Percentiles rank a stretch among this genome's conserved stretches.
phyloP scores from a whole-genome alignment of 805 yeast genomes.

The Candida broadrunensis region DNA sequence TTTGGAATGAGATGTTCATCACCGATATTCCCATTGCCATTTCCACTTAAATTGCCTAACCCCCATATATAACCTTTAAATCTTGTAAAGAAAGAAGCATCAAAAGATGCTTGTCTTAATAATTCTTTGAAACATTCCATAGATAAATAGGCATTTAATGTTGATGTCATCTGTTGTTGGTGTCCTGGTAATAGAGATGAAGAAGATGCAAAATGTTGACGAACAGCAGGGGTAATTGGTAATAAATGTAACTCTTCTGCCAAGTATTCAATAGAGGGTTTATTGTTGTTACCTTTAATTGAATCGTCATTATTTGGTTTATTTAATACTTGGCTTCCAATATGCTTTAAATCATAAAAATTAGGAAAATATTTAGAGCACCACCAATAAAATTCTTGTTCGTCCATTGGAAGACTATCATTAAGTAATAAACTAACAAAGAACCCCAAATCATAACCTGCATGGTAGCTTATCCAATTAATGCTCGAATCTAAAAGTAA shows the following conservation, averaged over 20 bases:
- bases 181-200: conserved; percentile 17
- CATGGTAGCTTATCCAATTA: conserved; percentile 90
- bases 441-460: conserved; percentile 93
- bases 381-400: conserved; percentile 73
- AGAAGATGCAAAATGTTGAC: conserved; percentile 31
- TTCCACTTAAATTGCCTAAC: conserved; percentile 26
- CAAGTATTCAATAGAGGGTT: conserved; percentile 55
- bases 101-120: conserved; percentile 24
- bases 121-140: conserved; percentile 65
- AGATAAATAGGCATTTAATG: conserved; percentile 63
- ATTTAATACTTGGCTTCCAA: conserved; percentile 36
- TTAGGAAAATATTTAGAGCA: conserved; percentile 73
- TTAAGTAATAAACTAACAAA: conserved; percentile 73
- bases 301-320: conserved; percentile 11
- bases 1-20: not conserved
- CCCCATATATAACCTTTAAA: conserved; percentile 56
- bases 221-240: conserved; percentile 53
- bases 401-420: conserved; percentile 74
- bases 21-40: conserved; percentile 2
- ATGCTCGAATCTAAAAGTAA: conserved; percentile 66
- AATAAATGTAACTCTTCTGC: conserved; percentile 67
- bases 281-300: conserved; percentile 16
- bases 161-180: conserved; percentile 40
- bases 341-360: conserved; percentile 74
- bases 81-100: conserved; percentile 22